Base-by-base conservation (phyloP, 768 basidiomycete species). In the Epithele typhae region DNA sequence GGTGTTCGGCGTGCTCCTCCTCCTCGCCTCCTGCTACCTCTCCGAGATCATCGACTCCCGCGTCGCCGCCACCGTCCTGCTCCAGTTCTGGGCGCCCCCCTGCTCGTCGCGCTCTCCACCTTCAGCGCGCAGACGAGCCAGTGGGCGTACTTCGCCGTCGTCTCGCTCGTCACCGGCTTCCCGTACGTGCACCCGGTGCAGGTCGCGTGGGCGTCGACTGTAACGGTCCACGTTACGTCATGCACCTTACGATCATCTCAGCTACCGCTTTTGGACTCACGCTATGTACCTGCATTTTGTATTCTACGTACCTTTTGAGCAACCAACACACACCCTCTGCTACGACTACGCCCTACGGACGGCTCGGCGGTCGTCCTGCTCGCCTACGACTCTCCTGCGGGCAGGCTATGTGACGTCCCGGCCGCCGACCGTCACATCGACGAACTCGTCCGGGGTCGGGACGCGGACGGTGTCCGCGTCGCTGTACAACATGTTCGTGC, bases 401-500 rank as follows among this genome's bases (percentile, higher is more conserved):
- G n/a, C n/a, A n/a, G n/a, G n/a, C n/a, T n/a, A n/a, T n/a, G n/a
- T n/a, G n/a, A n/a, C n/a, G n/a, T n/a, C n/a, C n/a, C n/a, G n/a
- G n/a, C n/a, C n/a, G n/a, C n/a, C n/a, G n/a, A 2, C n/a, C n/a
- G n/a, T n/a, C n/a, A n/a, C n/a, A n/a, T n/a, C n/a, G n/a, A 68
- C 76, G 42, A 84, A 83, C 58, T 79, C 82, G 3, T 73, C 72
- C 50, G 76, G 75, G 43, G 82, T 84, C 3, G 66, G 75, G 32
- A 81, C 78, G 8, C 66, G 81, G 57, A 78, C 66, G 9, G 66
- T 70, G 10, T 60, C 62, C 5, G 66, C 70, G 8, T 66, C 69
- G 2, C 63, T 79, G 21, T 83, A 84, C 60, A 84, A 82, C 54
- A 81, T 84, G 75, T 78, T 76, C 53, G 80, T 82, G 10, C 80